These are phyloP conservation scores for Lecanoromycetidae sp. DNA, from an alignment of 2,329 filamentous ascomycete species.

Conservation along the genomic window DNA sequence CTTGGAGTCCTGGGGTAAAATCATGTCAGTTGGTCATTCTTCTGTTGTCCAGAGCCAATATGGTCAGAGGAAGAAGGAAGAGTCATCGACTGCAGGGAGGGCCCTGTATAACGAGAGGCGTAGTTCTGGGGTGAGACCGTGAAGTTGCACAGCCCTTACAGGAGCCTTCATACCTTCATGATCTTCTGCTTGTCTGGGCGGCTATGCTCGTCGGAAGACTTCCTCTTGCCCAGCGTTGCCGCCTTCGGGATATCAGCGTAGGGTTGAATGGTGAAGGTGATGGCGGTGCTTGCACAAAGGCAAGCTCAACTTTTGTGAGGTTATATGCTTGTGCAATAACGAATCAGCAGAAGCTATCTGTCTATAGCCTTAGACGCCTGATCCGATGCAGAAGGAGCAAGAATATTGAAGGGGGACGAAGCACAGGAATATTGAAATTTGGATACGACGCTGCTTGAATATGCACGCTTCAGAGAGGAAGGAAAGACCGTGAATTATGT, in stretches of 20 bases:
- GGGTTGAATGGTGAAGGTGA: conserved; percentile 30
- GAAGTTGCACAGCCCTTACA: neutral
- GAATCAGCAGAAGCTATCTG: neutral
- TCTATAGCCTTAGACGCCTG: neutral
- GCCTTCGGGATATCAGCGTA: conserved; percentile 32
- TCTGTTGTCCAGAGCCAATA: neutral
- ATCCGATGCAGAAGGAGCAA: neutral
- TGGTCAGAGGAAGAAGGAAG: neutral
- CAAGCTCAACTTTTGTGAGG: conserved; percentile 12
- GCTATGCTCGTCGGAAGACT: conserved; percentile 37
- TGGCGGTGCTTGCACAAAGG: conserved; percentile 17
- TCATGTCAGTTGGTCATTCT: conserved; percentile 8
- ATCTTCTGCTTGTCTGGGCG: conserved; percentile 40
- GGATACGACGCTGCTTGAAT: neutral
- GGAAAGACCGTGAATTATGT: neutral
- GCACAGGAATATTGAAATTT: neutral
- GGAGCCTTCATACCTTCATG: conserved; percentile 33
- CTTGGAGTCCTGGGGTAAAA: conserved; percentile 35
- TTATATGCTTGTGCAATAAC: neutral
- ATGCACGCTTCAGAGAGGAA: neutral
- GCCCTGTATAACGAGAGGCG: too few species aligned
- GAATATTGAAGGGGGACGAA: neutral
- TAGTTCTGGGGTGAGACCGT: too few species aligned
- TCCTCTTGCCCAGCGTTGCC: conserved; percentile 41
- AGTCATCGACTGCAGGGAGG: neutral